Evolutionary conservation across 257 asterid genomes (phyloP).

Genomic region (Lycium ferocissimum): DNA sequence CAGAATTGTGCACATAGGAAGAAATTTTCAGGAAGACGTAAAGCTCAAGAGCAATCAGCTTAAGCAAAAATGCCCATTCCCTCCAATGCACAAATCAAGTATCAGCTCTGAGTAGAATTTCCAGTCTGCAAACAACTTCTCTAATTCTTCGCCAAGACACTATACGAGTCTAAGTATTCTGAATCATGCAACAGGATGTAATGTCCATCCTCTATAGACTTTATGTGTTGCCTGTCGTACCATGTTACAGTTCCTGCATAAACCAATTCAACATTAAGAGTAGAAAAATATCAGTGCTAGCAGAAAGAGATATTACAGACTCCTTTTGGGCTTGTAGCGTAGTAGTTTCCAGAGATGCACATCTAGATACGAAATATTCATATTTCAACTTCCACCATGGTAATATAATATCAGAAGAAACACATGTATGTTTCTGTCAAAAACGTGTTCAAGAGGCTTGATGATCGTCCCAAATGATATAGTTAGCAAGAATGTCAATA

Average conservation of each 20-base stretch:
- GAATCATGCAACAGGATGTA: conserved; percentile 51
- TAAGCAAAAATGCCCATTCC: not conserved
- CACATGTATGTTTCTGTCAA: not conserved
- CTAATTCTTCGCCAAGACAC: not conserved
- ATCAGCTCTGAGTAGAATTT: not conserved
- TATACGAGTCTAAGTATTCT: conserved; percentile 44
- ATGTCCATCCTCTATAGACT: conserved; percentile 52
- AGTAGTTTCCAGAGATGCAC: not conserved
- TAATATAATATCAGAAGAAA: not conserved
- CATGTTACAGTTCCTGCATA: conserved; percentile 51
- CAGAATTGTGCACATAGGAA: not conserved
- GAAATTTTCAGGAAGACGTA: not conserved
- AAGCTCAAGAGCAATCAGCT: conserved; percentile 3
- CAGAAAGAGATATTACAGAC: not conserved
- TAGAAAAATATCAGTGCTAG: not conserved
- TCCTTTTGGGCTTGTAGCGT: not conserved
- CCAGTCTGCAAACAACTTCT: conserved; percentile 1
- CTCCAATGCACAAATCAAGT: not conserved
- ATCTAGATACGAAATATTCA: not conserved
- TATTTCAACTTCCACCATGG: not conserved
- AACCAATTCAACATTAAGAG: not conserved
- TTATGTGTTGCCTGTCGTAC: conserved; percentile 55
- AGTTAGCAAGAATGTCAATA: not conserved
- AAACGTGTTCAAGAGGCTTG: not conserved
- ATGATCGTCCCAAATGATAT: not conserved